Conservation (phyloP, 768 basidiomycete species). For the Trametes villosa region DNA sequence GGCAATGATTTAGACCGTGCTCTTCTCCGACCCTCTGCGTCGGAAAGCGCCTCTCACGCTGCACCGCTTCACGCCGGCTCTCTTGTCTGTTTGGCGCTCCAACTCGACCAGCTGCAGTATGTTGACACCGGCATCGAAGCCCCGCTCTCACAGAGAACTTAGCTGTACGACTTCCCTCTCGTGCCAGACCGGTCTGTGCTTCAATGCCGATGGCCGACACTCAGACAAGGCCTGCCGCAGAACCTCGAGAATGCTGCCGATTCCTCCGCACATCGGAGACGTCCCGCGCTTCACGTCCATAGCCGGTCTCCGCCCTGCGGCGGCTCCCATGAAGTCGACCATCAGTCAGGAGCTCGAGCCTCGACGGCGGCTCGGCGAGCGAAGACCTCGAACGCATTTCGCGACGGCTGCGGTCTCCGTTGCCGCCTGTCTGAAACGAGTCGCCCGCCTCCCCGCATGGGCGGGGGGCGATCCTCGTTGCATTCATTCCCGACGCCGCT, state of each 20-base stretch:
- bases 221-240: background rate
- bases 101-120: no score
- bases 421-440: background rate
- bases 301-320: background rate
- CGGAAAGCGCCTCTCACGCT: background rate
- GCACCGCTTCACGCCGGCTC: background rate
- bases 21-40: background rate
- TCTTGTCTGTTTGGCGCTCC: background rate
- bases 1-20: background rate
- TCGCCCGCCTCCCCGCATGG: background rate
- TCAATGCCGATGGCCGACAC: no score
- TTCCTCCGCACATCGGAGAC: conserved; percentile 4
- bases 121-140: no score
- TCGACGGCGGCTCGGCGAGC: background rate
- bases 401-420: background rate
- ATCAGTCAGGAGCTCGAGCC: background rate
- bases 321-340: background rate
- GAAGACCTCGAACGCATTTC: background rate
- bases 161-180: no score
- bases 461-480: background rate
- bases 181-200: no score
- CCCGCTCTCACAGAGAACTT: no score
- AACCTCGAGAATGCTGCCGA: no score
- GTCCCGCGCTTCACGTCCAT: background rate
- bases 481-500: background rate